Percentiles rank a stretch among this genome's conserved stretches.
These are phyloP conservation scores for Trichothecium roseum DNA, from an alignment of 2,329 filamentous ascomycete species.

Conservation along the genomic window DNA sequence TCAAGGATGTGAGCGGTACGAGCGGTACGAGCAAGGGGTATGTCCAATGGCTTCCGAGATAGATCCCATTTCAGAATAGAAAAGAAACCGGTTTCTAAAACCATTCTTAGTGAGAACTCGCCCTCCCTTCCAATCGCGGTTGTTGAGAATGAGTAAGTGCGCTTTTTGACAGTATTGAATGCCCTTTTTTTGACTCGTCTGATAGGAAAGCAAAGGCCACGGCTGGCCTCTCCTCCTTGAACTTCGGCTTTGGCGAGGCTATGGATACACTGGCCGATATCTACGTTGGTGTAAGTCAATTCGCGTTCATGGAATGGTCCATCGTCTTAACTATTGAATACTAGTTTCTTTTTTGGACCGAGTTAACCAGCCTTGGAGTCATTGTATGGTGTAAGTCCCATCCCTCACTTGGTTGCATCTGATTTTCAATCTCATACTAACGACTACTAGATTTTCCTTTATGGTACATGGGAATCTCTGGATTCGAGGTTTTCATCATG, in stretches of 20 bases:
- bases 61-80: constrained; percentile 28
- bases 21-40: constrained; percentile 78
- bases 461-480: constrained; percentile 98
- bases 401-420: not conserved
- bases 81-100: constrained; percentile 28
- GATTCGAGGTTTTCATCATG: constrained; percentile 87
- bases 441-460: constrained; percentile 70
- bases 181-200: constrained; percentile 10
- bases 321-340: constrained; percentile 9
- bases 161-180: not conserved
- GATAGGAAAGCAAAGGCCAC: constrained; percentile 65
- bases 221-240: constrained; percentile 56
- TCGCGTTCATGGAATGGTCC: constrained; percentile 2
- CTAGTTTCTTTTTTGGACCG: constrained; percentile 91
- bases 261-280: constrained; percentile 79
- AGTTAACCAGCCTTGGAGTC: constrained; percentile 79
- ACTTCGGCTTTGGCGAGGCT: constrained; percentile 63
- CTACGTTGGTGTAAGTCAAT: constrained; percentile 71
- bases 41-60: constrained; percentile 90
- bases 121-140: constrained; percentile 36
- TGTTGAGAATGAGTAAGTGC: constrained; percentile 65
- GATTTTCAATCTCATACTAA: not conserved
- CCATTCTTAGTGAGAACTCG: constrained; percentile 32
- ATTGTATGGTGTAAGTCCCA: constrained; percentile 80
- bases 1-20: constrained; percentile 80